A percentile compares a stretch with the other conserved stretches of the same genome.
Evolutionary conservation across 179 eudicot species (phyloP).

Genomic region (Beta macrorhiza): DNA sequence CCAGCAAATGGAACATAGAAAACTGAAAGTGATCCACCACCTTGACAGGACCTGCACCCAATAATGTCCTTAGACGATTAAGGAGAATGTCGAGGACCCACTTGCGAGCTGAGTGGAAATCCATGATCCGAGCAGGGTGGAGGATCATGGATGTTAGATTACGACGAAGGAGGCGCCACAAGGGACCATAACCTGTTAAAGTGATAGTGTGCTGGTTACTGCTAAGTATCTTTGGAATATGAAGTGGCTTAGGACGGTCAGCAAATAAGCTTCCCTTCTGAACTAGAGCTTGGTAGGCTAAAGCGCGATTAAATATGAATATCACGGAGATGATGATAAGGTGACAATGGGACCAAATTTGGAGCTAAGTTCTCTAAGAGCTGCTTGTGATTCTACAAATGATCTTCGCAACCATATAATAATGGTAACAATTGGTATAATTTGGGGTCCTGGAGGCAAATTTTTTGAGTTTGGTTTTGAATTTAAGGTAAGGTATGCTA

Average conservation of each 20-base stretch:
- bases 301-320: neutral
- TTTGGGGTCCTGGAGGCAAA: slow-evolving; percentile 17
- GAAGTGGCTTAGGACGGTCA: slow-evolving; percentile 18
- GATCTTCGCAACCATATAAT: slow-evolving; percentile 16
- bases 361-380: neutral
- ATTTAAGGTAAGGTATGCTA: neutral
- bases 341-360: slow-evolving; percentile 25
- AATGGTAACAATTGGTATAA: slow-evolving; percentile 12
- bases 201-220: slow-evolving; percentile 19
- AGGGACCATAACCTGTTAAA: slow-evolving; percentile 21
- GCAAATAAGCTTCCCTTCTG: slow-evolving; percentile 18
- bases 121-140: neutral
- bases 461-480: neutral
- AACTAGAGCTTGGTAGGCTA: slow-evolving; percentile 20
- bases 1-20: slow-evolving; percentile 25
- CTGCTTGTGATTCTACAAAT: slow-evolving; percentile 10
- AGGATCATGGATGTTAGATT: slow-evolving; percentile 20
- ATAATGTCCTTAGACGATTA: slow-evolving; percentile 1
- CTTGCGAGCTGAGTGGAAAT: slow-evolving; percentile 19
- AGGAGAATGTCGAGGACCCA: slow-evolving; percentile 20
- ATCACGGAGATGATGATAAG: slow-evolving; percentile 8
- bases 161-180: slow-evolving; percentile 24
- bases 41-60: slow-evolving; percentile 1
- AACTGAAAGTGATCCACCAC: slow-evolving; percentile 27
- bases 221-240: slow-evolving; percentile 14